Evolutionary conservation across 164 flowering plant species (phyloP), one percentile per base, ranked within the genome.

Genomic region (Magnolia changhungtana): DNA sequence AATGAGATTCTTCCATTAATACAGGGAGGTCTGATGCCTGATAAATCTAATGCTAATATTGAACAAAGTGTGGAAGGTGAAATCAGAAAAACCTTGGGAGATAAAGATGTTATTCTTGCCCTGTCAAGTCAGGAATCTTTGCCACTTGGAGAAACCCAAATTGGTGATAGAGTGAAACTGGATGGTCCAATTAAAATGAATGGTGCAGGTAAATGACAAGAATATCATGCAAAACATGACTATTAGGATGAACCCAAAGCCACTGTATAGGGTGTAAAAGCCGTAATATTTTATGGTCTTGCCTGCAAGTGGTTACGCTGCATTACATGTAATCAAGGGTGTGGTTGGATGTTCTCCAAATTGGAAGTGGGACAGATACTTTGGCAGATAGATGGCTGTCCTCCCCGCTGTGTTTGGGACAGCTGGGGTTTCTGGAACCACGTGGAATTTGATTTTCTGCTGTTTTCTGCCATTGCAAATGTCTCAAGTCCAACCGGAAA

Each of bases 161-260:
- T 21, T 67, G 23, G 52, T 67, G 45, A 29, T 58, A 68, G 13
- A 64, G 27, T 18, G 63, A 58, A 73, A 18, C 69, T 16, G 55
- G 49, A 69, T 13, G 69, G 67, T 70, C 67, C 31, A 20, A 68
- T 27, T 16, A 74, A 55, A 49, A 63, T 29, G 49, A 52, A 23
- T 72, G 74, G 61, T 65, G 66, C 58, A 67, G 78, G 78, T 72
- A 67, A 27, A 29, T 19, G 37, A 16, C 49, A 24, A 31, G 3
- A 23, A 23, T 24, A 8, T 64, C 24, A 64, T 9, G 37, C 7
- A 9, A 31, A 31, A 3, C 10, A 20, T 6, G 72, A 69, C 23
- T 49, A 0, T 2, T 69, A 49, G 18, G 29, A 45, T 70, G 29
- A 70, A 29, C 27, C 27, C 8, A 27, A 68, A 68, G 31, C 24